phyloP scores from a whole-genome alignment of 345 rosid genomes.

The Odontarrhena argentea region DNA sequence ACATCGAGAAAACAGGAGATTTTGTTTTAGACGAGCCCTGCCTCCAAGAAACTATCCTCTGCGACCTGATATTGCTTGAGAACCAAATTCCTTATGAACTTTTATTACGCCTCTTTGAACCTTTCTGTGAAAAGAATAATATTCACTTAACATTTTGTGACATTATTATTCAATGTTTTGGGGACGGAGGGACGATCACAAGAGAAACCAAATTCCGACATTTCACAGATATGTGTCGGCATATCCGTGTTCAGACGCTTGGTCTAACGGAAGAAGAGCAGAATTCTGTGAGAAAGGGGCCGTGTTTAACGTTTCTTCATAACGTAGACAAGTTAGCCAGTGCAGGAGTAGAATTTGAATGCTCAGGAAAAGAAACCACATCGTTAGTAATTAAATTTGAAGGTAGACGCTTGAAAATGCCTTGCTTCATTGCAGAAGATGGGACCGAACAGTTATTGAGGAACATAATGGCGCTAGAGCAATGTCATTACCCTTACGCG shows the following conservation, averaged over 20 bases:
- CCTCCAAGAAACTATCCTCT: neutral
- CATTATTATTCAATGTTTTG: neutral
- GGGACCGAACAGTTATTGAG: conserved; percentile 1
- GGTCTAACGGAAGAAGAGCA: too few species aligned
- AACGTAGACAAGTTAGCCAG: conserved; percentile 10
- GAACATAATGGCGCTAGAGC: conserved; percentile 35
- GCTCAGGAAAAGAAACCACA: neutral
- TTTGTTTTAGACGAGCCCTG: neutral
- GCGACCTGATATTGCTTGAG: conserved; percentile 1
- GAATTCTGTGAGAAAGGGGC: neutral
- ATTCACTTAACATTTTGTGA: neutral
- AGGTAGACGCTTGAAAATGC: neutral
- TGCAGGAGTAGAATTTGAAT: conserved; percentile 20
- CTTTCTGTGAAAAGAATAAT: neutral
- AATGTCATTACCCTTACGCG: neutral
- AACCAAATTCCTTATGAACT: conserved; percentile 23
- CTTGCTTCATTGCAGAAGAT: neutral
- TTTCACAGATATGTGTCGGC: neutral
- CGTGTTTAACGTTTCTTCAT: neutral
- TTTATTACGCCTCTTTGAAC: neutral
- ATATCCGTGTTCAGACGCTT: too few species aligned
- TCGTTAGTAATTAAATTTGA: conserved; percentile 5
- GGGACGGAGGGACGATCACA: neutral
- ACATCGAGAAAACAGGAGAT: neutral
- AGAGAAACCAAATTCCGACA: neutral